A percentile compares a stretch with the other conserved stretches of the same genome.
Conservation (phyloP, 2,329 filamentous ascomycete genomes). For the Chaetoscypha palmicola region DNA sequence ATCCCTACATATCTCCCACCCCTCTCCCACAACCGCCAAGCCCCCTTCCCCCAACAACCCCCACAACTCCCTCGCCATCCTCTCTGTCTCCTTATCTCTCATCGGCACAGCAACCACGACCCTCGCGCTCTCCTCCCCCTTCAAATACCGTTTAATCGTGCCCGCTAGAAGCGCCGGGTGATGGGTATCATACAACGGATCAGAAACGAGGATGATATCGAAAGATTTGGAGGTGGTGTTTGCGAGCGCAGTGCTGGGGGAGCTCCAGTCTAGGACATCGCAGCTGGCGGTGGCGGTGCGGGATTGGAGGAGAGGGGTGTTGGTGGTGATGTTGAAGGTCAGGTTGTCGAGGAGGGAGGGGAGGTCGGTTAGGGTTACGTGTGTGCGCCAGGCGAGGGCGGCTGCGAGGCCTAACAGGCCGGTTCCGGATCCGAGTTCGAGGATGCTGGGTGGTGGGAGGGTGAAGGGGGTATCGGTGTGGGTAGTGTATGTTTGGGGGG, state of each 20-base stretch:
- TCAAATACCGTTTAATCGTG: constrained; percentile 63
- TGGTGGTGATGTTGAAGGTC: constrained; percentile 1
- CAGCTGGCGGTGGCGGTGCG: constrained; percentile 51
- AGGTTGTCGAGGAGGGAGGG: constrained; percentile 54
- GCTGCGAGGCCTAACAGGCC: constrained; percentile 81
- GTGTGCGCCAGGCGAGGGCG: constrained; percentile 58
- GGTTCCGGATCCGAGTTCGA: constrained; percentile 70
- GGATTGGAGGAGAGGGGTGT: constrained; percentile 47
- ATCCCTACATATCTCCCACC: constrained; percentile 59
- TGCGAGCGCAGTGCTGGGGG: constrained; percentile 32
- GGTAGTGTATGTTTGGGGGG: constrained; percentile 15
- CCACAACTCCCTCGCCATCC: constrained; percentile 57
- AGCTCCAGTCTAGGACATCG: constrained; percentile 51
- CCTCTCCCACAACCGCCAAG: constrained; percentile 50
- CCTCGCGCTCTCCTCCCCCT: constrained; percentile 47
- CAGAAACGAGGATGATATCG: constrained; percentile 79
- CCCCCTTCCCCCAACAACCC: constrained; percentile 50
- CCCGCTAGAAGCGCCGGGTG: constrained; percentile 62
- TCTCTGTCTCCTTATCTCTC: constrained; percentile 58
- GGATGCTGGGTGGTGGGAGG: background rate
- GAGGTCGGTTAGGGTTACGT: constrained; percentile 73
- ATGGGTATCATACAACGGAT: constrained; percentile 76
- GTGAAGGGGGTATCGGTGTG: background rate
- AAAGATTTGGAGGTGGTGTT: constrained; percentile 38
- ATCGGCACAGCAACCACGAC: constrained; percentile 77